Conservation (phyloP, 371 early-diverging fungal species). For the Dichotomocladium elegans region DNA sequence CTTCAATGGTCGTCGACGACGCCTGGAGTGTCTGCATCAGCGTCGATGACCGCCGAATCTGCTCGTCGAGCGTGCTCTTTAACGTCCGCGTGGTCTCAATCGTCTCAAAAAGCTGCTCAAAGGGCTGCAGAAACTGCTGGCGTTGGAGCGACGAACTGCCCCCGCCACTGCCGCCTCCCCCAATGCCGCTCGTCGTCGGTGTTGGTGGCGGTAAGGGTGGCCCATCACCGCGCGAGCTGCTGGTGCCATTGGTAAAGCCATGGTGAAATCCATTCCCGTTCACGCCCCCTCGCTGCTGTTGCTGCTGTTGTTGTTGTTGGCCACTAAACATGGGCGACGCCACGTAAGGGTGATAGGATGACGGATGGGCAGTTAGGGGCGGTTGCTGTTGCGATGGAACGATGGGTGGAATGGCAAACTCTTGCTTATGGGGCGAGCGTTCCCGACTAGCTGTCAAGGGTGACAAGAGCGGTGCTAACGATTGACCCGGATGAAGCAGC, state of each 20-base stretch:
- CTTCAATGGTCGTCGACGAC: conserved; percentile 70
- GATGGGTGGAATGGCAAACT: conserved; percentile 45
- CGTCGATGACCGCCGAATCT: conserved; percentile 69
- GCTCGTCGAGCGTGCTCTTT: conserved; percentile 66
- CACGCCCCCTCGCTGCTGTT: background rate
- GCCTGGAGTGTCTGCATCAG: conserved; percentile 76
- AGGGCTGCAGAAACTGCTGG: conserved; percentile 52
- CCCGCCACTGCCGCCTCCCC: background rate
- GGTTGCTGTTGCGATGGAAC: conserved; percentile 49
- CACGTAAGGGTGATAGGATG: conserved; percentile 1
- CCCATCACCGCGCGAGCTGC: conserved; percentile 9
- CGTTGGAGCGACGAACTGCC: conserved; percentile 22
- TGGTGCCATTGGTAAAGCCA: background rate
- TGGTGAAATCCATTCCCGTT: background rate
- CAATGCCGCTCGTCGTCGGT: conserved; percentile 20
- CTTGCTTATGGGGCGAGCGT: conserved; percentile 21
- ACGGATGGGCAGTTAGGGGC: conserved; percentile 22
- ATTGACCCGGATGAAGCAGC: conserved; percentile 20
- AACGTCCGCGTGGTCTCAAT: conserved; percentile 56
- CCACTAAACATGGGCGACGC: conserved; percentile 6
- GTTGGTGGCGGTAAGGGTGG: conserved; percentile 14
- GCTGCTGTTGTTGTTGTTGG: conserved; percentile 3
- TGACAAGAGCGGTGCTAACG: conserved; percentile 26
- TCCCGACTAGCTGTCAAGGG: conserved; percentile 5
- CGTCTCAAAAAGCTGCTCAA: conserved; percentile 58